phyloP scores from a whole-genome alignment of 306 rosid genomes.

The Fagus crenata region DNA sequence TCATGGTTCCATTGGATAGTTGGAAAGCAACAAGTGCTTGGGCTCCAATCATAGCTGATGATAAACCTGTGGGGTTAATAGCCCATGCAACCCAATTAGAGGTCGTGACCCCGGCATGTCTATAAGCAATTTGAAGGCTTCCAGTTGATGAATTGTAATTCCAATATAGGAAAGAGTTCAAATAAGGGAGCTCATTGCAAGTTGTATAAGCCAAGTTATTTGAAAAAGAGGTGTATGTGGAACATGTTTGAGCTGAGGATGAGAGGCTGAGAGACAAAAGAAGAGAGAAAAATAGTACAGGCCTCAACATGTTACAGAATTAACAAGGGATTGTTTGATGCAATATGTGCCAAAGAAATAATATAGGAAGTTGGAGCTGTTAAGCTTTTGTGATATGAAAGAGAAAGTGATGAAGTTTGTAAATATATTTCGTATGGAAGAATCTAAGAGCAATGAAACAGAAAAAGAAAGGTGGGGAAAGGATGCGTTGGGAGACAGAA shows the following conservation, averaged over 20 bases:
- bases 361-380: constrained; percentile 7
- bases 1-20: constrained; percentile 30
- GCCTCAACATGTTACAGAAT: constrained; percentile 36
- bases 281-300: constrained; percentile 30
- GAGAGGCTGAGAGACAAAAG: constrained; percentile 29
- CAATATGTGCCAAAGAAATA: too few relatives aligned
- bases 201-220: constrained; percentile 25
- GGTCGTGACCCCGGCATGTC: constrained; percentile 39
- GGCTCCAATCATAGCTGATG: constrained; percentile 46
- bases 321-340: too few relatives aligned
- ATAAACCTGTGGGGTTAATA: constrained; percentile 38
- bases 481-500: not conserved
- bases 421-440: not conserved
- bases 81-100: constrained; percentile 76
- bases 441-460: not conserved
- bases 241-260: constrained; percentile 57
- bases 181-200: constrained; percentile 51
- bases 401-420: not conserved
- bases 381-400: not conserved
- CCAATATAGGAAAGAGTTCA: constrained; percentile 68
- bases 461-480: not conserved
- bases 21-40: constrained; percentile 55
- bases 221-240: constrained; percentile 20
- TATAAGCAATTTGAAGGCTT: constrained; percentile 53
- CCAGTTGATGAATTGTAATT: constrained; percentile 34